Percentiles rank a stretch among this genome's conserved stretches.
Conservation (phyloP, 345 rosid species). For the Lenwebbia sp. region DNA sequence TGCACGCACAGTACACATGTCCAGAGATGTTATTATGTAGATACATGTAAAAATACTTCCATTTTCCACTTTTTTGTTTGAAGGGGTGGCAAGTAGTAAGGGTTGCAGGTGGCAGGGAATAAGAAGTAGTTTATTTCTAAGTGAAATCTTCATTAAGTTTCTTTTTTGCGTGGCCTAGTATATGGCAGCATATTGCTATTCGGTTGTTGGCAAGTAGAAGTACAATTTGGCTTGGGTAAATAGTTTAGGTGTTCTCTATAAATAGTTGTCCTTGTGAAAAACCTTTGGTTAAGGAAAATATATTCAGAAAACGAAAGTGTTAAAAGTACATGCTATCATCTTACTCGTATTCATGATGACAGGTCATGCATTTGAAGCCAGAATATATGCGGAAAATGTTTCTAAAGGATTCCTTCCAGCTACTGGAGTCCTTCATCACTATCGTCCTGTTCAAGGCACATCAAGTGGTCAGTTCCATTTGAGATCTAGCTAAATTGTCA, state of each 20-base stretch:
- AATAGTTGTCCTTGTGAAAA: not conserved
- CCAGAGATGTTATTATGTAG: not conserved
- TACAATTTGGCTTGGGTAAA: not conserved
- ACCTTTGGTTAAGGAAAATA: not conserved
- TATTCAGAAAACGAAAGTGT: not conserved
- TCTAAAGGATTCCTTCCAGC: constrained; percentile 93
- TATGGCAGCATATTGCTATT: not conserved
- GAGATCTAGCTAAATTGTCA: not conserved
- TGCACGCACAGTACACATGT: not conserved
- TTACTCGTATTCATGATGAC: not conserved
- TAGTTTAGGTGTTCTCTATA: not conserved
- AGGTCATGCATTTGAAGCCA: constrained; percentile 97
- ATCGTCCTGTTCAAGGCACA: constrained; percentile 55
- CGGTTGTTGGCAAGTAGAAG: not conserved
- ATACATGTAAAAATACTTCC: not conserved
- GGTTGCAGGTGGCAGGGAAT: not conserved
- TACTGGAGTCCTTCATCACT: constrained; percentile 84
- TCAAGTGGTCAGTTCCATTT: constrained; percentile 44
- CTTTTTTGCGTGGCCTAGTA: not conserved
- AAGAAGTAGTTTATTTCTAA: not conserved
- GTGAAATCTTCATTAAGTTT: not conserved
- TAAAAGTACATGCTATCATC: not conserved
- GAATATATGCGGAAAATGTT: constrained; percentile 95
- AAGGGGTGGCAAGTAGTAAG: not conserved
- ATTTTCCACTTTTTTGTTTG: not conserved